A percentile compares a stretch with the other conserved stretches of the same genome.
Conservation (phyloP, 2,329 filamentous ascomycete genomes). For the Diaporthe sp. region DNA sequence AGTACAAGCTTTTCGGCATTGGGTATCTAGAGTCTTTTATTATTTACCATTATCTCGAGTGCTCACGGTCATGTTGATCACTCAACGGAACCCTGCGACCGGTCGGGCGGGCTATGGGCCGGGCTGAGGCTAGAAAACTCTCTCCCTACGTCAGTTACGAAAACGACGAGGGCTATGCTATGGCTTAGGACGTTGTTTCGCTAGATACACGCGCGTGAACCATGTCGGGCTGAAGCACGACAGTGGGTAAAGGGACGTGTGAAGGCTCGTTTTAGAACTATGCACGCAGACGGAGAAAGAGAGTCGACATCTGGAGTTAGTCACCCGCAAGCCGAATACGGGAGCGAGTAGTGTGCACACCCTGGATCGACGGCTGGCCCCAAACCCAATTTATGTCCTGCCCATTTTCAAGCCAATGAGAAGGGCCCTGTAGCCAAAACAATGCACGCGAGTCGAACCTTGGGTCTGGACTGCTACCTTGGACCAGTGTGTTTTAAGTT, state of each 20-base stretch:
- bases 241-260: constrained; percentile 11
- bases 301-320: background rate
- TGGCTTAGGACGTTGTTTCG: background rate
- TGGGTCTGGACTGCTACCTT: background rate
- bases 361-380: constrained; percentile 1
- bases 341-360: constrained; percentile 7
- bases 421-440: background rate
- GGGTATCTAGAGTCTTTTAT: constrained; percentile 25
- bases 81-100: background rate
- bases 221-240: constrained; percentile 15
- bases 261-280: constrained; percentile 6
- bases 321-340: constrained; percentile 6
- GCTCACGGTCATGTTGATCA: background rate
- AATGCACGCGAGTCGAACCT: constrained; percentile 14
- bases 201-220: constrained; percentile 5
- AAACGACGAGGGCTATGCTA: constrained; percentile 20
- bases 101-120: background rate
- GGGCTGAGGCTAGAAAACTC: background rate
- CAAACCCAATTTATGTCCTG: background rate
- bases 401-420: constrained; percentile 5
- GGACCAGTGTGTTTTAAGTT: background rate
- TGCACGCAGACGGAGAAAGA: background rate
- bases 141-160: constrained; percentile 19
- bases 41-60: background rate
- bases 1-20: constrained; percentile 10